Evolutionary conservation across 2,329 filamentous ascomycete genomes (phyloP).

Genomic region (Shiraia bambusicola): DNA sequence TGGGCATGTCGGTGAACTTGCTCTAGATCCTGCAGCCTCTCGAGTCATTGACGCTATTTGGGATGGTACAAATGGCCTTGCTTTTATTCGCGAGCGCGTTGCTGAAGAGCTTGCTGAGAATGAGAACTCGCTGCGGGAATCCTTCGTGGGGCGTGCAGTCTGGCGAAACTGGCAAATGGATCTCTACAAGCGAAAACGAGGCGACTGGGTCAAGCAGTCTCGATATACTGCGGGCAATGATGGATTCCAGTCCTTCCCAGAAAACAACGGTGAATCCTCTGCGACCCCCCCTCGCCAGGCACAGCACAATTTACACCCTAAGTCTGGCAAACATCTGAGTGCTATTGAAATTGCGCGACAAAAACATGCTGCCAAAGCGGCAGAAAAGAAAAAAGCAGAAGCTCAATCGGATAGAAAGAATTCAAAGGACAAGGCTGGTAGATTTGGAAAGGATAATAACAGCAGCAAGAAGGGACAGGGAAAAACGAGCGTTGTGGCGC

Average conservation of each 20-base stretch:
- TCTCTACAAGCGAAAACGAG: constrained; percentile 63
- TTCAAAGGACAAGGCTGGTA: constrained; percentile 22
- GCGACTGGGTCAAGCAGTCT: constrained; percentile 65
- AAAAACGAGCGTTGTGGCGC: constrained; percentile 27
- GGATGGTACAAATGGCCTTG: constrained; percentile 62
- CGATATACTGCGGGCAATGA: constrained; percentile 56
- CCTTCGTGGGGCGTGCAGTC: constrained; percentile 64
- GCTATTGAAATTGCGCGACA: constrained; percentile 60
- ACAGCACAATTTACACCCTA: constrained; percentile 15
- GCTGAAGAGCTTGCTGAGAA: constrained; percentile 62
- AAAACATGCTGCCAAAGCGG: constrained; percentile 52
- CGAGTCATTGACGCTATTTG: constrained; percentile 69
- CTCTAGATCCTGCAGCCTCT: constrained; percentile 63
- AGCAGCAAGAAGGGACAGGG: constrained; percentile 25
- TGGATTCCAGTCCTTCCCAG: constrained; percentile 54
- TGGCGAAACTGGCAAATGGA: constrained; percentile 78
- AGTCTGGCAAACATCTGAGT: constrained; percentile 32
- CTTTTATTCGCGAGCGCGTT: constrained; percentile 68
- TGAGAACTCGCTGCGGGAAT: constrained; percentile 64
- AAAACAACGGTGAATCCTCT: constrained; percentile 35
- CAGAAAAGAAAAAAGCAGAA: constrained; percentile 36
- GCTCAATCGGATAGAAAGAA: constrained; percentile 30
- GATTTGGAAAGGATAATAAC: constrained; percentile 12
- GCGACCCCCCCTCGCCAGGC: constrained; percentile 5
- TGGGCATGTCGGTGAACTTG: constrained; percentile 61